Evolutionary conservation across 306 rosid species (phyloP), one percentile per base, ranked within the genome.

Genomic region (Senna tora): DNA sequence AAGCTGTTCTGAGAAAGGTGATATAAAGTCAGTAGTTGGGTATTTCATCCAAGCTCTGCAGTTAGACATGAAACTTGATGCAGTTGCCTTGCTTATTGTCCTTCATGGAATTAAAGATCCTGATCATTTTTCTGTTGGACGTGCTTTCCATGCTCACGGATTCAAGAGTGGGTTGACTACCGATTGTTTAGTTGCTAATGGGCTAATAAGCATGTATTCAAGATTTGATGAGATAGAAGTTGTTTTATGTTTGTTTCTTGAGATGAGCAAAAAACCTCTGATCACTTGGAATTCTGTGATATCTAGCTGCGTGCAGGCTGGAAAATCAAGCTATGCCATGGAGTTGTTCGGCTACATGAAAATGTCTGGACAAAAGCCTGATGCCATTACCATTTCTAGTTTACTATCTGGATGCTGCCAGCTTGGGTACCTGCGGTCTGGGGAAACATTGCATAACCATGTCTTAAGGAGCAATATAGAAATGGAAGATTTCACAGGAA

Each of bases 341-440:
- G 84, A 77, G 66, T 69, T 89, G 71, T 87, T 92, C 80, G 64
- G 34, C 77, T 75, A 80, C 82, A 89, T 92, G 96, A 80, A 70
- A 81, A 60, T 11, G 59, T 75, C 25, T 62, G 86, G 92, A 66
- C 84, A 76, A 51, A 73, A 65, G 34, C 92, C 89, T 7, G 96
- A 92, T 73, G 78, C 85, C 64, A 77, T 87, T 55, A 89, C 97
- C 21, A 62, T 92, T 7, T 73, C 90, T 53, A 92, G 88, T 79
- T 69, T 92, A 75, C 81, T 92, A 12, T 87, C 96, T 7, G 96
- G 87, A 11, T 89, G 97, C 75, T 75, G 90, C 84, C 97, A 87
- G 69, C 84, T 86, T 28, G 94, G 89, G 30, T 39, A 77, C 75
- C 75, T 89, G 66, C 81, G 77, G 47, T 65, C 79, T 56, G 96